Conservation (phyloP, 2,329 filamentous ascomycete species). For the Pseudogymnoascus sp. region DNA sequence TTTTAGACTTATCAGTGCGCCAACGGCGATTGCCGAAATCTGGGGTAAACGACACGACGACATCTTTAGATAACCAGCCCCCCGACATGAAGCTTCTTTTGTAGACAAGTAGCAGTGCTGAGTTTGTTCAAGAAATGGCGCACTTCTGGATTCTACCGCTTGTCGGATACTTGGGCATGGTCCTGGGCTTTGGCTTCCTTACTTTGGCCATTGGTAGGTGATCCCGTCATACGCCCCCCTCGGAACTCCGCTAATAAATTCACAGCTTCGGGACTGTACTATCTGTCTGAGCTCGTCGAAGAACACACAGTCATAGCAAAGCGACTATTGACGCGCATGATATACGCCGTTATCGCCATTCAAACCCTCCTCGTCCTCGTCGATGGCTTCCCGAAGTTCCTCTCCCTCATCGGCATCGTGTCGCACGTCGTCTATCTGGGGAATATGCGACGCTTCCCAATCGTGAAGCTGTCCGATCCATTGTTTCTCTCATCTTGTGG, state of each 20-base stretch:
- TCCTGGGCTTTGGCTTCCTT: conserved; percentile 86
- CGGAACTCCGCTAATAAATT: conserved; percentile 5
- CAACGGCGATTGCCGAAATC: conserved; percentile 8
- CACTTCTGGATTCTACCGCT: conserved; percentile 87
- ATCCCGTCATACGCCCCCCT: background rate
- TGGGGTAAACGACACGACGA: conserved; percentile 8
- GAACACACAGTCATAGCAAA: conserved; percentile 94
- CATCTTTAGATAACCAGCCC: background rate
- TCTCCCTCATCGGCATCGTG: conserved; percentile 67
- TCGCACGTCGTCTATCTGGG: conserved; percentile 83
- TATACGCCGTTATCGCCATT: conserved; percentile 71
- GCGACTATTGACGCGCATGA: conserved; percentile 74
- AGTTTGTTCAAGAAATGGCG: conserved; percentile 24
- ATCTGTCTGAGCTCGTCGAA: conserved; percentile 94
- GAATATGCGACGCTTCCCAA: conserved; percentile 68
- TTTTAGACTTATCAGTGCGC: conserved; percentile 9
- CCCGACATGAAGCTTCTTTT: background rate
- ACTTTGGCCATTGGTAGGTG: conserved; percentile 80
- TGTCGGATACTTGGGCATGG: conserved; percentile 79
- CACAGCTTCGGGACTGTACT: conserved; percentile 91
- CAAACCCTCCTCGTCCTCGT: conserved; percentile 71
- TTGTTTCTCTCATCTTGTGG: conserved; percentile 78
- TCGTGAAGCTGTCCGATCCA: conserved; percentile 82
- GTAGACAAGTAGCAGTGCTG: background rate
- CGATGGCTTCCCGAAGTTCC: conserved; percentile 75